Evolutionary conservation across 257 asterid species (phyloP).

Genomic region (Solanum ahanhuiri): DNA sequence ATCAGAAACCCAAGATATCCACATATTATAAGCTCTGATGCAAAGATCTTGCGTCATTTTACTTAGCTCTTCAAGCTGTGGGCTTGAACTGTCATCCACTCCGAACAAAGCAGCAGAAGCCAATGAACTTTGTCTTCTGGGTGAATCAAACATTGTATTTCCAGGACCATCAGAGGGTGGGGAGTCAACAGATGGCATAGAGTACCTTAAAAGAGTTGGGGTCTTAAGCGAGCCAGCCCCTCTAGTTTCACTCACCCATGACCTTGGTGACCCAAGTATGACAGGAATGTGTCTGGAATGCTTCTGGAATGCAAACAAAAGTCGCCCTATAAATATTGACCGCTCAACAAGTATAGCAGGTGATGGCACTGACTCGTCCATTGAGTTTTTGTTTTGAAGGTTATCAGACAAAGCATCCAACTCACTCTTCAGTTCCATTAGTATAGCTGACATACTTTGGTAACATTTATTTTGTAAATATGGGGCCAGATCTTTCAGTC

Average conservation of each 20-base stretch:
- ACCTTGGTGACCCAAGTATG: conserved; percentile 92
- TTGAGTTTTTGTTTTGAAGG: conserved; percentile 39
- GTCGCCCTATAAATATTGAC: conserved; percentile 82
- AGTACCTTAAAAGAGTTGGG: conserved; percentile 29
- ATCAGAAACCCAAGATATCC: conserved; percentile 86
- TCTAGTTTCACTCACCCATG: conserved; percentile 57
- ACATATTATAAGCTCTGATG: conserved; percentile 70
- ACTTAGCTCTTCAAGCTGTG: conserved; percentile 74
- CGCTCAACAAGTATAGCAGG: conserved; percentile 75
- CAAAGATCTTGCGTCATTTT: conserved; percentile 70
- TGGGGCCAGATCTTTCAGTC: conserved; percentile 82
- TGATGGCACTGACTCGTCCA: conserved; percentile 28
- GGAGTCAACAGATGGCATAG: conserved; percentile 31
- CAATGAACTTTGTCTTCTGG: conserved; percentile 55
- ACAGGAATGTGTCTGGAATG: conserved; percentile 85
- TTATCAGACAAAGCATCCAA: conserved; percentile 45
- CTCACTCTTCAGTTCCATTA: conserved; percentile 58
- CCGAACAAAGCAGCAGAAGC: conserved; percentile 68
- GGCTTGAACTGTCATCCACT: conserved; percentile 63
- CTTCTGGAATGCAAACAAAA: conserved; percentile 88
- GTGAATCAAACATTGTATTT: conserved; percentile 51
- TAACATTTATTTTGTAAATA: conserved; percentile 74
- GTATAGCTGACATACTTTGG: conserved; percentile 55
- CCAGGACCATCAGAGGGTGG: conserved; percentile 44
- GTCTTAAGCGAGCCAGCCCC: conserved; percentile 26